These are phyloP conservation scores for Pyrenophora graminea DNA, from an alignment of 2,329 filamentous ascomycete genomes.

Conservation along the genomic window DNA sequence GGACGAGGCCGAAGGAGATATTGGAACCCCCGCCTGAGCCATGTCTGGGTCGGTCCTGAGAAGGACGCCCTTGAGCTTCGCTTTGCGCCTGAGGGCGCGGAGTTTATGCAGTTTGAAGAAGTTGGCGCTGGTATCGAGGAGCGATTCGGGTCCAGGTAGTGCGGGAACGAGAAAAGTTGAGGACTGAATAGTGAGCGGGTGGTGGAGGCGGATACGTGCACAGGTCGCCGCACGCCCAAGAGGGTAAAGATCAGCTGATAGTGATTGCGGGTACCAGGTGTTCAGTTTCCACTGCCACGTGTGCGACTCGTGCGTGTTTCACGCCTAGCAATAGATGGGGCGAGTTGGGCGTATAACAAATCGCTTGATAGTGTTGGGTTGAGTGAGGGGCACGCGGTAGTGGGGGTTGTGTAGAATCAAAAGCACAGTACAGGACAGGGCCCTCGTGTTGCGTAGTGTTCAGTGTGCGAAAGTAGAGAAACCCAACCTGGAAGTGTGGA, in stretches of 20 bases:
- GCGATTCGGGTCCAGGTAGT: conserved; percentile 16
- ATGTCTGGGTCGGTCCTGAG: conserved; percentile 31
- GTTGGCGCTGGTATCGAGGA: conserved; percentile 15
- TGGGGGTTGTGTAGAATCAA: background rate
- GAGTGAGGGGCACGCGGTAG: too few species aligned
- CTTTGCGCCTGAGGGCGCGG: conserved; percentile 47
- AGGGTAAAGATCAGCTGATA: conserved; percentile 1
- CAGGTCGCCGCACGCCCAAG: conserved; percentile 18
- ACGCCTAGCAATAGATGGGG: conserved; percentile 5
- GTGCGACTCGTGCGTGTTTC: conserved; percentile 16
- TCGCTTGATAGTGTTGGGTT: too few species aligned
- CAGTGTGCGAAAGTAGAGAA: background rate
- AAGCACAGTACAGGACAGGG: too few species aligned
- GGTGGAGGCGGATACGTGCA: conserved; percentile 9
- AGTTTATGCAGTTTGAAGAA: conserved; percentile 47
- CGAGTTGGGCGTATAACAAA: background rate
- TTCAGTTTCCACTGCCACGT: conserved; percentile 14
- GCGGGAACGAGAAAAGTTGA: conserved; percentile 25
- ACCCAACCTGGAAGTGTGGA: background rate
- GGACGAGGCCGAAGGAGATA: conserved; percentile 42
- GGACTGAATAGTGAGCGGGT: conserved; percentile 26
- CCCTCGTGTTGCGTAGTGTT: too few species aligned
- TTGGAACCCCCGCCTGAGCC: conserved; percentile 34
- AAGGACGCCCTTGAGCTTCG: conserved; percentile 40
- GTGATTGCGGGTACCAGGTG: conserved; percentile 4